A percentile compares a stretch with the other conserved stretches of the same genome.
These are phyloP conservation scores for Trypanosoma caninum DNA, from an alignment of 208 protist species.

Conservation along the genomic window DNA sequence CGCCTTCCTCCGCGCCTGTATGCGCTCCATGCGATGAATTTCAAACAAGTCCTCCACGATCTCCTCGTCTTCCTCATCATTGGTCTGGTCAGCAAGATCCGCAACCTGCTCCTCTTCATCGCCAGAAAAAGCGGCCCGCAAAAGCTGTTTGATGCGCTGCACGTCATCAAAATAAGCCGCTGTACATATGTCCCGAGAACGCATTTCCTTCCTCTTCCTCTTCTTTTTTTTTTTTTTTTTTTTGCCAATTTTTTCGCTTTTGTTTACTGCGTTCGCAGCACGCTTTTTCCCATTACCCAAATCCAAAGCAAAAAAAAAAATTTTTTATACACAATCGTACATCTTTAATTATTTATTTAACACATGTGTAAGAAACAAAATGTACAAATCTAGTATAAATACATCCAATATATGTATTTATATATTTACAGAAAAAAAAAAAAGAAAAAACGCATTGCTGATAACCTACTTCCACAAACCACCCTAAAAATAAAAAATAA, in stretches of 20 bases:
- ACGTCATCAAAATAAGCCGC: conserved; percentile 70
- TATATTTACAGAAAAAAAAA: neutral
- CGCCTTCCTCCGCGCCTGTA: conserved; percentile 1
- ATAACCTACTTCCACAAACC: neutral
- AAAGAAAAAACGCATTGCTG: conserved; percentile 12
- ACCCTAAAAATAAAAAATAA: neutral
- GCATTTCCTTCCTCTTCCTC: conserved; percentile 18
- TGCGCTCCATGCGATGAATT: neutral
- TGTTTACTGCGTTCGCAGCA: no score
- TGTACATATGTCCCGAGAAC: conserved; percentile 53
- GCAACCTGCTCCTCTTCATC: conserved; percentile 2
- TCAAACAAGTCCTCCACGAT: conserved; percentile 15
- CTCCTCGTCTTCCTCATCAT: conserved; percentile 33
- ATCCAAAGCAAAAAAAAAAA: no score
- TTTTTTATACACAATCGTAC: no score
- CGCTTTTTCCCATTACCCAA: no score
- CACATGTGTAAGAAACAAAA: no score
- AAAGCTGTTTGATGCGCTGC: conserved; percentile 54
- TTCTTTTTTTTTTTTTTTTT: conserved; percentile 11
- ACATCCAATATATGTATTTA: neutral
- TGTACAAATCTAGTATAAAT: neutral
- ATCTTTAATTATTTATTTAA: no score
- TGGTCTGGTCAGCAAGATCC: conserved; percentile 12
- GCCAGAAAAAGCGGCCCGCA: conserved; percentile 19
- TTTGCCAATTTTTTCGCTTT: no score